Evolutionary conservation across 129 eudicot genomes (phyloP), one percentile per base, ranked within the genome.

Genomic region (Dittrichia graveolens): DNA sequence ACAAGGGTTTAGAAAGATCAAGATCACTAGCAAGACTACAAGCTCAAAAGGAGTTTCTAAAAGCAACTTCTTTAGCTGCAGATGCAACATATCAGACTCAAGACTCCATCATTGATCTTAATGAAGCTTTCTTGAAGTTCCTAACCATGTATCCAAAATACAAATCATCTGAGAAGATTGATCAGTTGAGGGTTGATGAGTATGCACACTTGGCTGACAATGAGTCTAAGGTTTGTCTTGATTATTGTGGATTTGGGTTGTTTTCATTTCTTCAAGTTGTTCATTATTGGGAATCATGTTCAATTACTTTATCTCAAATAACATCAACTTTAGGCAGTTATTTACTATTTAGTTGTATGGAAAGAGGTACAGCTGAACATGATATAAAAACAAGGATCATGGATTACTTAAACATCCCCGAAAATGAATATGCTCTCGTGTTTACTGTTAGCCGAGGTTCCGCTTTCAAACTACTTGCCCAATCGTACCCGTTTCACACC

Each of bases 381-480:
- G 95, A 93, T 83, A 93, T 87, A 43, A 87, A 90, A 76, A 39
- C 74, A 10, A 75, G 96, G 65, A 93, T 93, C 71, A 93, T 93
- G 98, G 98, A 93, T 78, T 86, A 93, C 73, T 75, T 93, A 74
- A 93, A 93, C 83, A 84, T 93, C 69, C 98, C 98, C n/a, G 95
- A 87, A 82, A 85, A 77, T 39, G 98, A 93, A 75, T 93, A 93
- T n/a, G 95, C 92, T 3, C 91, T 92, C 55, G 95, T 89, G 53
- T 92, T 89, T 24, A 92, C 98, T 3, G 96, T 87, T 58, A 92
- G 96, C 67, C 81, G 98, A 43, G 98, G 98, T n/a, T 92, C 98
- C 6, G 98, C 98, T 53, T 93, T 93, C 73, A 90, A 84, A 48
- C 67, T 93, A 82, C 76, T 93, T 39, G 96, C 98, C 49, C 92